Evolutionary conservation across 441 rosid species (phyloP), one percentile per base, ranked within the genome.

Genomic region (Arabidopsis hybrid): DNA sequence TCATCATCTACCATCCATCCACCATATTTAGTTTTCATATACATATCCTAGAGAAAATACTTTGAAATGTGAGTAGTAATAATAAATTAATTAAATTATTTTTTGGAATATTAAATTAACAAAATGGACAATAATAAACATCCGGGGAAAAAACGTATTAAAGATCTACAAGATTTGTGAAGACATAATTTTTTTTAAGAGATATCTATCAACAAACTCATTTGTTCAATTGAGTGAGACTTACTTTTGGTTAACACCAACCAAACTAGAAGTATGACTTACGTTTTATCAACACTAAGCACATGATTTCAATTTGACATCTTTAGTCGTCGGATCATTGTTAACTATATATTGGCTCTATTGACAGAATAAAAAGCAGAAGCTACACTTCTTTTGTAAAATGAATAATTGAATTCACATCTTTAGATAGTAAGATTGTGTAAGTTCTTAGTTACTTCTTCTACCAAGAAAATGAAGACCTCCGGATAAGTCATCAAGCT

Each of bases 211-310:
- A 60, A 42, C 69, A 26, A 68, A 52, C 64, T 52, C 58, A 56
- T 60, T 14, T 75, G 46, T 69, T 6, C 45, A 56, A n/a, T 75
- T 69, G 70, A 69, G 79, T 76, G 63, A 62, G 66, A 17, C 9
- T 16, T 55, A 76, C 75, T 46, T 56, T 31, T 62, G 3, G 60
- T 31, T 69, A 39, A 56, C 66, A 69, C 75, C 75, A 76, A 75
- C 79, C 70, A 62, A 69, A 56, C 70, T 55, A 36, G 74, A 69
- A 69, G 79, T 69, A 58, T 16, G 79, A 17, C 53, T 69, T 47
- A 63, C 75, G 79, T 76, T 76, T 68, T 39, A 56, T 38, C 71
- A 47, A 56, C 38, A 17, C 29, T 38, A 38, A 56, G 29, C 74
- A 62, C 65, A 8, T 46, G 43, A 34, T 64, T 56, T 46, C 18